A percentile compares a stretch with the other conserved stretches of the same genome.
Conservation (phyloP, 1,284 basidiomycete species). For the Fomitopsis palustris region DNA sequence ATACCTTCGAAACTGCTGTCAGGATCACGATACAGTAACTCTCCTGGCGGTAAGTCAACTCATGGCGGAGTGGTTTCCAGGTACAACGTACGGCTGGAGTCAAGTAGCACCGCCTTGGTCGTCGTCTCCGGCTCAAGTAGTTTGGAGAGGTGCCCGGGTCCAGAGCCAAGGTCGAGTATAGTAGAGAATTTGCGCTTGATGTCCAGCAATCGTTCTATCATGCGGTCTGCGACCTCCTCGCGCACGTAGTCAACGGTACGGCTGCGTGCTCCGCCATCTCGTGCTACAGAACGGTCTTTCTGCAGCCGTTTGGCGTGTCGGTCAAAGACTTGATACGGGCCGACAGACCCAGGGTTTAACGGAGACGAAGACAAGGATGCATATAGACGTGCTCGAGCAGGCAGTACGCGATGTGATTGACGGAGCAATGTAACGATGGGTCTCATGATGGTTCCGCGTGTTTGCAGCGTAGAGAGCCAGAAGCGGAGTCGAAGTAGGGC, state of each 20-base stretch:
- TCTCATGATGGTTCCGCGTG: not conserved
- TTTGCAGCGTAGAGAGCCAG: not conserved
- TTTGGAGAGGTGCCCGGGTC: constrained; percentile 91
- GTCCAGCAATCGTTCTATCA: constrained; percentile 90
- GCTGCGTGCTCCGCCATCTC: constrained; percentile 57
- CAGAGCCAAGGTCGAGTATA: constrained; percentile 90
- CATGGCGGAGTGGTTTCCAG: too few species aligned
- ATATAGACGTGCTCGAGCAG: constrained; percentile 10
- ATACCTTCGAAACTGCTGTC: constrained; percentile 76
- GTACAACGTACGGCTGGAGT: constrained; percentile 67
- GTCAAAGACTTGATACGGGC: constrained; percentile 86
- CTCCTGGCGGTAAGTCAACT: constrained; percentile 41
- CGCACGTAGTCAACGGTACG: constrained; percentile 90
- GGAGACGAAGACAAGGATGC: constrained; percentile 30
- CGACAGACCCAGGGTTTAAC: constrained; percentile 39
- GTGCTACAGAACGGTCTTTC: constrained; percentile 70
- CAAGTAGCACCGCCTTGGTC: constrained; percentile 82
- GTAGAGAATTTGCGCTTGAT: constrained; percentile 82
- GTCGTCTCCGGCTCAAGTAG: constrained; percentile 74
- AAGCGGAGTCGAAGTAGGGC: not conserved
- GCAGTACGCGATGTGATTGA: not conserved
- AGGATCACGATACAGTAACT: constrained; percentile 67
- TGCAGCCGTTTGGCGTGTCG: constrained; percentile 80
- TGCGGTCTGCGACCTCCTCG: constrained; percentile 85
- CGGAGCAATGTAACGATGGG: not conserved